phyloP scores from a whole-genome alignment of 2,329 filamentous ascomycete genomes.

The Exserohilum turcica region DNA sequence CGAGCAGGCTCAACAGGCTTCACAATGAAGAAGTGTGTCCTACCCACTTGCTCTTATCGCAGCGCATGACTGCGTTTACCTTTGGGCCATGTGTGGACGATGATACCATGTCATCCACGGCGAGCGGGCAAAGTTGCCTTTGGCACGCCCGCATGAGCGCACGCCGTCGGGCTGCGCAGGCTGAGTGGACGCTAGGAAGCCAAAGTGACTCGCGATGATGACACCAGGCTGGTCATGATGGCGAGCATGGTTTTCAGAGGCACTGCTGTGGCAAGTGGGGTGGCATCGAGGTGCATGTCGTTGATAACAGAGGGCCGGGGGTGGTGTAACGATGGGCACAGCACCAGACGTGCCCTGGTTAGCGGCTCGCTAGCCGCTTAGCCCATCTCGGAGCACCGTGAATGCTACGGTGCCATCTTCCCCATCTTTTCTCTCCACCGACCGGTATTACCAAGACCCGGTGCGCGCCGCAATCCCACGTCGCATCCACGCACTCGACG shows the following conservation, averaged over 20 bases:
- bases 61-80: conserved; percentile 7
- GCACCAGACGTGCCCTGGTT: conserved; percentile 8
- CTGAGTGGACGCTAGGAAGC: conserved; percentile 16
- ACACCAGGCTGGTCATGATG: conserved; percentile 13
- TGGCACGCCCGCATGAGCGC: conserved; percentile 18
- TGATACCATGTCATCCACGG: conserved; percentile 18
- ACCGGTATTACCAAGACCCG: conserved; percentile 35
- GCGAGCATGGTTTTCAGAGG: conserved; percentile 7
- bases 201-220: conserved; percentile 37
- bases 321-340: conserved; percentile 31
- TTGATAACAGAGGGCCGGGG: conserved; percentile 24
- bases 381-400: conserved; percentile 28
- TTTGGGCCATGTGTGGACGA: not conserved
- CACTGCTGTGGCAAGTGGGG: conserved; percentile 32
- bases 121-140: conserved; percentile 20
- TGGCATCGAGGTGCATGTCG: conserved; percentile 35
- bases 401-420: conserved; percentile 45
- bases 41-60: conserved; percentile 31
- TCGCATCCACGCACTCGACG: conserved; percentile 25
- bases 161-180: conserved; percentile 21
- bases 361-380: conserved; percentile 28
- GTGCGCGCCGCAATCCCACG: conserved; percentile 31
- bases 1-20: conserved; percentile 38
- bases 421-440: conserved; percentile 37
- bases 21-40: conserved; percentile 16